Conservation (phyloP, 148 eudicot species). For the Camellia lanceoleosa region DNA sequence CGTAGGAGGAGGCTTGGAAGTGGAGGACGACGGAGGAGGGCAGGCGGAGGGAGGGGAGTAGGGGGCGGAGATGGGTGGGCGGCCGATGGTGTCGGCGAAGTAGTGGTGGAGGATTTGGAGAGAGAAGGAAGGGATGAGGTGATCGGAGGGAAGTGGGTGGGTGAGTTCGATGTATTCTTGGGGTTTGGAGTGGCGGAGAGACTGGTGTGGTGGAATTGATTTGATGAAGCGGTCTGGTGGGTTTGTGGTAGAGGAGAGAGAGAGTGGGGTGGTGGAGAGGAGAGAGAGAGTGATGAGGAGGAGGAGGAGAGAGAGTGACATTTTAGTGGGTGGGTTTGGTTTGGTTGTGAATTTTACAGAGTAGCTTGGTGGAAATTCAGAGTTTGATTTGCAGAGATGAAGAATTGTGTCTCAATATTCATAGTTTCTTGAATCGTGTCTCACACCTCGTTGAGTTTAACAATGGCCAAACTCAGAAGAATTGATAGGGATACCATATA, state of each 20-base stretch:
- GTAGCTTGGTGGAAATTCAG: no score
- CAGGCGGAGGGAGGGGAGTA: slow-evolving; percentile 57
- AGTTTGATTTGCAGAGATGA: no score
- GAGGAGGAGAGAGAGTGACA: background rate
- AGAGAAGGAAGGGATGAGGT: slow-evolving; percentile 47
- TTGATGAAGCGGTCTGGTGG: slow-evolving; percentile 23
- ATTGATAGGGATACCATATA: no score
- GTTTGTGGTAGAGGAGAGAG: slow-evolving; percentile 16
- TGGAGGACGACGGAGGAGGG: slow-evolving; percentile 47
- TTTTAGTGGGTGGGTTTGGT: background rate
- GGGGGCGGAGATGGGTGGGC: slow-evolving; percentile 52
- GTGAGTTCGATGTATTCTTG: slow-evolving; percentile 43
- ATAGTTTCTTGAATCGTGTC: no score
- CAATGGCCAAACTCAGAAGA: no score
- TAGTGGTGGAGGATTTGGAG: slow-evolving; percentile 38
- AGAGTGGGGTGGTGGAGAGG: slow-evolving; percentile 12
- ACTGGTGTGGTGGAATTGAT: slow-evolving; percentile 13
- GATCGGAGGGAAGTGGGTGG: slow-evolving; percentile 48
- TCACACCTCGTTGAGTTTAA: no score
- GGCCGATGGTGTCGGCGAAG: slow-evolving; percentile 54
- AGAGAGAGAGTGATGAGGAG: slow-evolving; percentile 5
- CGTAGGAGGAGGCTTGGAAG: slow-evolving; percentile 38
- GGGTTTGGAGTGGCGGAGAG: slow-evolving; percentile 11
- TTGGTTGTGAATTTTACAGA: background rate
- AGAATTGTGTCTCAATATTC: no score